These are phyloP conservation scores for Buddleja alternifolia DNA, from an alignment of 257 asterid genomes.

Conservation along the genomic window DNA sequence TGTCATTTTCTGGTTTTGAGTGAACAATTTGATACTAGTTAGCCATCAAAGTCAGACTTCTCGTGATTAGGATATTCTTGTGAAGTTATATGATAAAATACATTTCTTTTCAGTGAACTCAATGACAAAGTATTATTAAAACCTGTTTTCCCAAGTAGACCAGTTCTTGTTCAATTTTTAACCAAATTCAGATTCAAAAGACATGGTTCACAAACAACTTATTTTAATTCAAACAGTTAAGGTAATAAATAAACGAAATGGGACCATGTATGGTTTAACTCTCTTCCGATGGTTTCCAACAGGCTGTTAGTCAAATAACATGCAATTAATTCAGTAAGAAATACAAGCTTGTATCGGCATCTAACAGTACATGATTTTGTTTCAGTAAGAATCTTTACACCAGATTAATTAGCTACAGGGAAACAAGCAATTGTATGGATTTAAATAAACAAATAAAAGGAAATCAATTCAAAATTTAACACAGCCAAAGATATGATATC, in stretches of 20 bases:
- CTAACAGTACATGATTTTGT: not conserved
- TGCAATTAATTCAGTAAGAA: not conserved
- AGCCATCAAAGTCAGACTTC: not conserved
- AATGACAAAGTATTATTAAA: constrained; percentile 13
- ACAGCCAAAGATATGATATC: constrained; percentile 10
- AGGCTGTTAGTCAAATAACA: not conserved
- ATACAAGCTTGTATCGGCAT: not conserved
- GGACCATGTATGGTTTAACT: not conserved
- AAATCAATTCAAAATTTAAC: no score
- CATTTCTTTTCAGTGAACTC: not conserved
- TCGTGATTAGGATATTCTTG: not conserved
- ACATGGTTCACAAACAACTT: constrained; percentile 3
- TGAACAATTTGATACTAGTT: constrained; percentile 3
- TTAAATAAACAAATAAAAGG: not conserved
- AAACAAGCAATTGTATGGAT: not conserved
- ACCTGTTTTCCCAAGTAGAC: not conserved
- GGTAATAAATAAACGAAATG: no score
- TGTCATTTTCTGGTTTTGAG: constrained; percentile 4
- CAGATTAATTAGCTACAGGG: not conserved
- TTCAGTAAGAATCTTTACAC: not conserved
- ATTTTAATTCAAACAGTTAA: not conserved
- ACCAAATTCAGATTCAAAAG: not conserved
- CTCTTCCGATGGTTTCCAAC: not conserved
- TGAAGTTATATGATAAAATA: not conserved
- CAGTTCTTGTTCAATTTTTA: constrained; percentile 6